Evolutionary conservation across 306 rosid species (phyloP).

Genomic region (Quercus dentata): DNA sequence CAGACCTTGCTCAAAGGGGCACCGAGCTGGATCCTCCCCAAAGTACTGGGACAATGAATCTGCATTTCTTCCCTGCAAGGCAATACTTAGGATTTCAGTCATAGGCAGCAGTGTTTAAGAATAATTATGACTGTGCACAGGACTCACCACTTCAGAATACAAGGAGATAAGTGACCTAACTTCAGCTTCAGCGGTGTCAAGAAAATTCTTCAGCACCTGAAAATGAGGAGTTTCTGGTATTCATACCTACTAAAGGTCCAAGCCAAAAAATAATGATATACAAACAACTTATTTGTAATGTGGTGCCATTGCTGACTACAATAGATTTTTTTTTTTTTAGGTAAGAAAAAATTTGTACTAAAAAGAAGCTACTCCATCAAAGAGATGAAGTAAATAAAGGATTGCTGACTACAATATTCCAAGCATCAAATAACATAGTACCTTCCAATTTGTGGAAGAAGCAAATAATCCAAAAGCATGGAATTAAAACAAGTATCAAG

Average conservation of each 20-base stretch:
- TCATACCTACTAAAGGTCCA: not conserved
- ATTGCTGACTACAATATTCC: not conserved
- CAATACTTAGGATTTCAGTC: slow-evolving; percentile 23
- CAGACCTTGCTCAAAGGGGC: slow-evolving; percentile 99
- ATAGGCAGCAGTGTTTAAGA: slow-evolving; percentile 16
- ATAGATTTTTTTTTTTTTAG: too few relatives aligned
- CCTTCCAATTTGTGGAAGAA: slow-evolving; percentile 5
- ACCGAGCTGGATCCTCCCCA: slow-evolving; percentile 98
- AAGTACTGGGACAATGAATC: slow-evolving; percentile 96
- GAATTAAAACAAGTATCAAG: not conserved
- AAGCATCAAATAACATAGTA: not conserved
- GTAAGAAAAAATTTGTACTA: too few relatives aligned
- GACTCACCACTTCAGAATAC: slow-evolving; percentile 95
- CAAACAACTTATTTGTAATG: not conserved
- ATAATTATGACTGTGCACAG: slow-evolving; percentile 8
- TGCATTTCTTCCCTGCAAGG: slow-evolving; percentile 89
- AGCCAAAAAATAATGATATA: not conserved
- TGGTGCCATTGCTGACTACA: too few relatives aligned
- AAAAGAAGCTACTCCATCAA: too few relatives aligned
- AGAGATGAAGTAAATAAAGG: too few relatives aligned
- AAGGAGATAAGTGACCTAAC: slow-evolving; percentile 88
- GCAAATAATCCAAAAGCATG: not conserved
- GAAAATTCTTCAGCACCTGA: slow-evolving; percentile 88
- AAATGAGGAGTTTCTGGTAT: slow-evolving; percentile 20
- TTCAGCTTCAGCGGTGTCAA: slow-evolving; percentile 94